phyloP scores from a whole-genome alignment of 306 rosid species.

The Citrullus mucosospermus region DNA sequence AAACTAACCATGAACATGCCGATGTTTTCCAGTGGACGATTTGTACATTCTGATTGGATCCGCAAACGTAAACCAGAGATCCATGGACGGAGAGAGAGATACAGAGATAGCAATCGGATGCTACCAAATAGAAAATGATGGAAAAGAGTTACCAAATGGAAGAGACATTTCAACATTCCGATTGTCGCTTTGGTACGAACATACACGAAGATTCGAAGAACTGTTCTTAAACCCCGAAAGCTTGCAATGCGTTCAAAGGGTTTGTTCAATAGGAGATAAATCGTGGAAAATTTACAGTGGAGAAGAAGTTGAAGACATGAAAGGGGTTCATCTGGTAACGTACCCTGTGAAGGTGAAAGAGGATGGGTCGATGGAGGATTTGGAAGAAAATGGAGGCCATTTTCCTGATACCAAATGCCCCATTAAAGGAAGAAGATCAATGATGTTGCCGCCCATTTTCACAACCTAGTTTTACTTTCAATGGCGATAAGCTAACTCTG shows the following conservation, averaged over 20 bases:
- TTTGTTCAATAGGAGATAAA: conserved; percentile 38
- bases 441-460: conserved; percentile 33
- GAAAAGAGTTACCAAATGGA: conserved; percentile 1
- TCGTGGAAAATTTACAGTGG: conserved; percentile 49
- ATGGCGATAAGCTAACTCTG: not conserved
- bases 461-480: conserved; percentile 33
- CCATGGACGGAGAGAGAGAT: conserved; percentile 90
- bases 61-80: conserved; percentile 88
- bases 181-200: conserved; percentile 82
- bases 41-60: conserved; percentile 79
- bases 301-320: conserved; percentile 55
- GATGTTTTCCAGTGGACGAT: conserved; percentile 60
- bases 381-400: conserved; percentile 19
- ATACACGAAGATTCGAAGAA: conserved; percentile 31
- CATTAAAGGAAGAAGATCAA: conserved; percentile 51
- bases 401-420: conserved; percentile 60
- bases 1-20: conserved; percentile 7
- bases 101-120: conserved; percentile 88
- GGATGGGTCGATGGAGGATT: conserved; percentile 45
- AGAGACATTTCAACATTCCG: conserved; percentile 53
- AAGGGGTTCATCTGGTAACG: conserved; percentile 60
- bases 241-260: conserved; percentile 20
- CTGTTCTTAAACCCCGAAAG: conserved; percentile 28
- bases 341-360: conserved; percentile 44
- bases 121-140: conserved; percentile 28